A percentile compares a stretch with the other conserved stretches of the same genome.
phyloP scores from a whole-genome alignment of 257 asterid genomes.

The Petunia axillaris region DNA sequence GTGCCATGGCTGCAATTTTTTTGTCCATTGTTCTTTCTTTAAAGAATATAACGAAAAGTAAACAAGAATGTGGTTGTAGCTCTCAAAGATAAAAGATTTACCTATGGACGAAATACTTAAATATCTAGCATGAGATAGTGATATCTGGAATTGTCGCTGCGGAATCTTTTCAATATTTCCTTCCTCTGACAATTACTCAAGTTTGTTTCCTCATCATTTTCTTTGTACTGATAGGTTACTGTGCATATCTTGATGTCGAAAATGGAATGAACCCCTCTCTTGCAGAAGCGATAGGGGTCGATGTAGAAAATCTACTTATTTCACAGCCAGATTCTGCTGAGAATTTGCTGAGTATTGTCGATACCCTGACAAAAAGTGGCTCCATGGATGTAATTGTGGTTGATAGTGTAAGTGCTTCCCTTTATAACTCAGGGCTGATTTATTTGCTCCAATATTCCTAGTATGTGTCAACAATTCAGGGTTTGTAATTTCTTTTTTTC shows the following conservation, averaged over 20 bases:
- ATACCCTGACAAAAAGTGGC: slow-evolving; percentile 91
- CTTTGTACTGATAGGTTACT: slow-evolving; percentile 62
- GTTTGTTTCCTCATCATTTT: slow-evolving; percentile 21
- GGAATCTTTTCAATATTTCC: neutral
- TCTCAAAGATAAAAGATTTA: neutral
- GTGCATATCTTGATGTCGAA: slow-evolving; percentile 98
- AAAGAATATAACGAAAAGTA: neutral
- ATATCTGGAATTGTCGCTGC: neutral
- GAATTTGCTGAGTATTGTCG: slow-evolving; percentile 84
- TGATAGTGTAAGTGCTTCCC: slow-evolving; percentile 77
- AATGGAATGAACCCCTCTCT: slow-evolving; percentile 82
- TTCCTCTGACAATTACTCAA: slow-evolving; percentile 5
- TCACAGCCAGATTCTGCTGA: slow-evolving; percentile 98
- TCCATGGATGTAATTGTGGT: slow-evolving; percentile 85
- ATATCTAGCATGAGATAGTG: slow-evolving; percentile 2
- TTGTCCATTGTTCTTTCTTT: neutral
- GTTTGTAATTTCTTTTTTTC: slow-evolving; percentile 23
- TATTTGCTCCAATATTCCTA: slow-evolving; percentile 18
- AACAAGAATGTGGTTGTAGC: neutral
- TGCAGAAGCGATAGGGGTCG: slow-evolving; percentile 86
- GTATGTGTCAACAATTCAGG: slow-evolving; percentile 18
- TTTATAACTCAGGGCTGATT: neutral
- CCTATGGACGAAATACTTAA: slow-evolving; percentile 18
- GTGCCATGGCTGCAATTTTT: neutral
- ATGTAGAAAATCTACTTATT: slow-evolving; percentile 78